phyloP scores from a whole-genome alignment of 2,329 filamentous ascomycete species.

The Raffaelea ambrosiae region DNA sequence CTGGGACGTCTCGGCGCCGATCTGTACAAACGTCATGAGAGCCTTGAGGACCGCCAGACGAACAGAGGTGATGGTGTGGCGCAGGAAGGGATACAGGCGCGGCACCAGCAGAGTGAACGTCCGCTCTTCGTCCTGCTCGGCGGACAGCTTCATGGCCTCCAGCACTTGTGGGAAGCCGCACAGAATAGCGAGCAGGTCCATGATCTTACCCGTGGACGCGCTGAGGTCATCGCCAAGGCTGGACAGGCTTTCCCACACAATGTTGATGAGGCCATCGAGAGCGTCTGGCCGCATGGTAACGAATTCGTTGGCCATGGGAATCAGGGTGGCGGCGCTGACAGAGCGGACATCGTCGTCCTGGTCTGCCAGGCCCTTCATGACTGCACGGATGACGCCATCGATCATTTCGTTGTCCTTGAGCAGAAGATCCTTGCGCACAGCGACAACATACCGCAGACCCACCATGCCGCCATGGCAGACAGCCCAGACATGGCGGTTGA shows the following conservation, averaged over 20 bases:
- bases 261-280: constrained; percentile 76
- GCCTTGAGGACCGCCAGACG: constrained; percentile 89
- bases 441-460: constrained; percentile 87
- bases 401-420: constrained; percentile 77
- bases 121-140: constrained; percentile 70
- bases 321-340: constrained; percentile 92
- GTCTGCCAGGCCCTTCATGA: constrained; percentile 91
- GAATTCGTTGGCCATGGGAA: constrained; percentile 93
- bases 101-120: constrained; percentile 91
- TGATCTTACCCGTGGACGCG: constrained; percentile 94
- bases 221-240: constrained; percentile 96
- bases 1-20: constrained; percentile 70
- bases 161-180: constrained; percentile 91
- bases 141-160: constrained; percentile 87
- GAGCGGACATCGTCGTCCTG: constrained; percentile 92
- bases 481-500: constrained; percentile 76
- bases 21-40: constrained; percentile 82
- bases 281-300: constrained; percentile 73
- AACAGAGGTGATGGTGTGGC: constrained; percentile 94
- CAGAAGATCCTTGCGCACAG: constrained; percentile 85
- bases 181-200: constrained; percentile 93
- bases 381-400: constrained; percentile 83
- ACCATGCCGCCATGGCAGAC: constrained; percentile 98
- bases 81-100: constrained; percentile 87
- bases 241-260: constrained; percentile 95